Evolutionary conservation across 768 basidiomycete genomes (phyloP).

Genomic region (Mycena filopes): DNA sequence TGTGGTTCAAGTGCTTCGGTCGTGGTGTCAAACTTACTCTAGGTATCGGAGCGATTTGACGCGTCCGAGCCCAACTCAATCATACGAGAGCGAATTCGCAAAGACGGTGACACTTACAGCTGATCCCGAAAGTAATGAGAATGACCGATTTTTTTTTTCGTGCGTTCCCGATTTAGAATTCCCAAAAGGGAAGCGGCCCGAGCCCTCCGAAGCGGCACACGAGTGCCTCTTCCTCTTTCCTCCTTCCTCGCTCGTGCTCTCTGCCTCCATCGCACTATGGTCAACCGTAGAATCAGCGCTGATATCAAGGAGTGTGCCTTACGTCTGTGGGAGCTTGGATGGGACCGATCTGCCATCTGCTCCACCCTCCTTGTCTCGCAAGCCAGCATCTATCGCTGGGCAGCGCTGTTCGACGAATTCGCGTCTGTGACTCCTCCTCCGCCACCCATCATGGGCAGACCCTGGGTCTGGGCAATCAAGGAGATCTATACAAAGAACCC

Average conservation of each 20-base stretch:
- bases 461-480: background rate
- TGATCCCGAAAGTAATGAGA: conserved; percentile 1
- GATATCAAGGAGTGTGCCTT: conserved; percentile 42
- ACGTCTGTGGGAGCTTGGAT: conserved; percentile 37
- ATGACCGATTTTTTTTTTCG: background rate
- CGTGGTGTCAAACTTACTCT: too few species aligned
- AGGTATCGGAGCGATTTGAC: too few species aligned
- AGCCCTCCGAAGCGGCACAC: too few species aligned
- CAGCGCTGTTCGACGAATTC: conserved; percentile 1
- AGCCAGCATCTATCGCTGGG: conserved; percentile 15
- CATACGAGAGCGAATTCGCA: too few species aligned
- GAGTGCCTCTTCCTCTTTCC: too few species aligned
- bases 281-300: conserved; percentile 36
- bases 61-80: too few species aligned
- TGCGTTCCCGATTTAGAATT: background rate
- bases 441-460: background rate
- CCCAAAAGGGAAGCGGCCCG: background rate
- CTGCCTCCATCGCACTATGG: conserved; percentile 19
- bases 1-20: too few species aligned
- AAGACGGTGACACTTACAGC: too few species aligned
- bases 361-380: conserved; percentile 8
- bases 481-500: conserved; percentile 8
- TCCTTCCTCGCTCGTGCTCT: background rate
- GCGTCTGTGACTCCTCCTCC: conserved; percentile 5
- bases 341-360: conserved; percentile 11